phyloP scores from a whole-genome alignment of 495 filamentous ascomycete genomes.

The Podospora didyma region DNA sequence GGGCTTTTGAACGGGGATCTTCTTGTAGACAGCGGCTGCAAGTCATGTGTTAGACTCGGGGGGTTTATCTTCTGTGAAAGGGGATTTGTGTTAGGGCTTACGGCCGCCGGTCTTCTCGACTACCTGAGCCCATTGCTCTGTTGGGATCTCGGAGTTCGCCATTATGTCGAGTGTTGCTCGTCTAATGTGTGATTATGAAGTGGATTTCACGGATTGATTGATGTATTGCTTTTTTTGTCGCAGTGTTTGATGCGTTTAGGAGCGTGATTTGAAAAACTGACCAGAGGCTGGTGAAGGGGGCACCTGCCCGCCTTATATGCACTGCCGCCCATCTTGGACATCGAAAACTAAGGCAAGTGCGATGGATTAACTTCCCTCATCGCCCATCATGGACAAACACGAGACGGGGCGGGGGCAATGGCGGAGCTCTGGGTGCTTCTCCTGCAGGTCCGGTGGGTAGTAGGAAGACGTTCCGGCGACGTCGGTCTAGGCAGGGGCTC shows the following conservation, averaged over 20 bases:
- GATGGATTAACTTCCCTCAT: too few species aligned
- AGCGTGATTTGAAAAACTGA: too few species aligned
- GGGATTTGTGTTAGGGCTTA: constrained; percentile 21
- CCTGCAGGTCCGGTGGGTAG: neutral
- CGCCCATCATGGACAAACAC: constrained; percentile 2
- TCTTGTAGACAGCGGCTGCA: constrained; percentile 66
- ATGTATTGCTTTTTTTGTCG: neutral
- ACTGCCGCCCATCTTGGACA: too few species aligned
- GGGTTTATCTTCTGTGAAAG: constrained; percentile 10
- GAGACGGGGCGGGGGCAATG: neutral
- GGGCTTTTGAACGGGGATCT: constrained; percentile 74
- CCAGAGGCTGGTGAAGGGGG: too few species aligned
- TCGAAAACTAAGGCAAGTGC: too few species aligned
- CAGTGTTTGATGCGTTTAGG: neutral
- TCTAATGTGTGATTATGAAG: neutral
- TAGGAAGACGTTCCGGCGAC: constrained; percentile 2
- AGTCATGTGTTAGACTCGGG: neutral
- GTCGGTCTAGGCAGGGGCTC: neutral
- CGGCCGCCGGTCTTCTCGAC: constrained; percentile 71
- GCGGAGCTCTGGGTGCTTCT: constrained; percentile 4
- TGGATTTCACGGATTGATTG: neutral
- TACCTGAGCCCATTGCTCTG: constrained; percentile 83
- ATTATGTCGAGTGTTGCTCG: constrained; percentile 17
- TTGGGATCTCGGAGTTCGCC: constrained; percentile 50
- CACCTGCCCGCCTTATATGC: too few species aligned